These are phyloP conservation scores for Schoenoplectus tabernaemontani DNA, from an alignment of 202 grass and related monocot species.

Conservation along the genomic window DNA sequence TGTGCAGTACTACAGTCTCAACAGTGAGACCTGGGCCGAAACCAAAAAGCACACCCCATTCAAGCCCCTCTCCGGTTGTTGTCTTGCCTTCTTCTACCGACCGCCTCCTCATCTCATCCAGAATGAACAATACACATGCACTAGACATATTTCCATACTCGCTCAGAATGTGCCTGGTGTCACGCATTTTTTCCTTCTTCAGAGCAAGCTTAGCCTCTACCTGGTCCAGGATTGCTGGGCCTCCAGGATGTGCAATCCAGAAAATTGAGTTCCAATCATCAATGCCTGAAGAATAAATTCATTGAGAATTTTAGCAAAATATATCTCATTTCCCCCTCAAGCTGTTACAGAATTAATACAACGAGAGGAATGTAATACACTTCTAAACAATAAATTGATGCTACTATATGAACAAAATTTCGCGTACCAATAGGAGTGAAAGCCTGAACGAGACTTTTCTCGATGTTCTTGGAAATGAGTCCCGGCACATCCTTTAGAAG, in stretches of 20 bases:
- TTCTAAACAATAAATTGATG: no score
- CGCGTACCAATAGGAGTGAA: constrained; percentile 11
- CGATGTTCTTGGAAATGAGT: constrained; percentile 71
- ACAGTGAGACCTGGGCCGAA: constrained; percentile 74
- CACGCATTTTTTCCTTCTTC: constrained; percentile 44
- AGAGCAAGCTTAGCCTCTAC: constrained; percentile 53
- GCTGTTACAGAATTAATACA: not conserved
- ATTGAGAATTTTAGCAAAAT: not conserved
- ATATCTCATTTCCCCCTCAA: not conserved
- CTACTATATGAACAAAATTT: not conserved
- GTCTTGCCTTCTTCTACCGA: constrained; percentile 49
- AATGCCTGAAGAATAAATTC: not conserved
- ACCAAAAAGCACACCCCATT: constrained; percentile 72
- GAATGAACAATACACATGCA: constrained; percentile 72
- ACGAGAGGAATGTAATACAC: not conserved
- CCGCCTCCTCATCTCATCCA: constrained; percentile 73
- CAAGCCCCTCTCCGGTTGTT: constrained; percentile 59
- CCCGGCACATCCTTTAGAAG: constrained; percentile 66
- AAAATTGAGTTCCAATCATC: constrained; percentile 33
- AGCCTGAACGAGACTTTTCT: constrained; percentile 12
- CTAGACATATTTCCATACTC: constrained; percentile 81
- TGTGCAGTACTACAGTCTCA: constrained; percentile 67
- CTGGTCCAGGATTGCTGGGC: constrained; percentile 27
- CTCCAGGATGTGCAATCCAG: constrained; percentile 30
- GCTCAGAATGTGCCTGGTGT: constrained; percentile 41